Base-by-base conservation (phyloP, 176 grass and related monocot genomes). In the Oryza longistaminata region DNA sequence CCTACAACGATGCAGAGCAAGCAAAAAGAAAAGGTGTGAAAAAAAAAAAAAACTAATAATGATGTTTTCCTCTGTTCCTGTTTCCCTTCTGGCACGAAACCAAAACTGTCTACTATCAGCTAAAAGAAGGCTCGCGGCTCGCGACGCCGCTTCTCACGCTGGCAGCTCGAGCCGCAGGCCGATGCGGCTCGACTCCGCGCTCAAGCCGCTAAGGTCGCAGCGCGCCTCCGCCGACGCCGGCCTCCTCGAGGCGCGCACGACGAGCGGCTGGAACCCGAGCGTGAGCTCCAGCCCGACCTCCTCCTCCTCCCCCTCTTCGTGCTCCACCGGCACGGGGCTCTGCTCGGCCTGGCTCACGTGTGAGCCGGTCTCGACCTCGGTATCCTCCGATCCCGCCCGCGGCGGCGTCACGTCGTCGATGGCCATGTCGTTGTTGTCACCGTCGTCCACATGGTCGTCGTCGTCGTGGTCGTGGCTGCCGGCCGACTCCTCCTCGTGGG, bases 261-360 rank as follows among this genome's bases (percentile, higher is more conserved):
- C 3, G 24, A 58, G 46, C 9, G 60, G 81, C 34, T 68, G 34
- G 46, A 93, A 67, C 14, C 91, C 91, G 11, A 93, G 88, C 26
- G 91, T 88, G 14, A 93, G 85, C 17, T 90, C 88, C 26, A 93
- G 88, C 25, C 53, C 85, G 4, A 87, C 68, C 22, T 80, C 76
- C 21, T 80, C 76, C 21, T 80, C 76, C 13, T 80, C 76, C 21
- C 76, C 76, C 13, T 73, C 79, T 0, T 34, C 66, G 9, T 26
- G 35, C 8, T 19, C 45, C 62, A 6, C 29, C 26, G 12, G 33
- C 43, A 6, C 17, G 6, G 72, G 70, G 78, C 81, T 87, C 39
- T 37, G 88, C 81, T 85, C 88, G 21, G 82, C 91, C 33, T 90
- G 91, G 88, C 92, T 93, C 6, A 93, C 92, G 79, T 93, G 85